A percentile compares a stretch with the other conserved stretches of the same genome.
Evolutionary conservation across 2,329 filamentous ascomycete genomes (phyloP).

Genomic region (Apiospora phragmitis): DNA sequence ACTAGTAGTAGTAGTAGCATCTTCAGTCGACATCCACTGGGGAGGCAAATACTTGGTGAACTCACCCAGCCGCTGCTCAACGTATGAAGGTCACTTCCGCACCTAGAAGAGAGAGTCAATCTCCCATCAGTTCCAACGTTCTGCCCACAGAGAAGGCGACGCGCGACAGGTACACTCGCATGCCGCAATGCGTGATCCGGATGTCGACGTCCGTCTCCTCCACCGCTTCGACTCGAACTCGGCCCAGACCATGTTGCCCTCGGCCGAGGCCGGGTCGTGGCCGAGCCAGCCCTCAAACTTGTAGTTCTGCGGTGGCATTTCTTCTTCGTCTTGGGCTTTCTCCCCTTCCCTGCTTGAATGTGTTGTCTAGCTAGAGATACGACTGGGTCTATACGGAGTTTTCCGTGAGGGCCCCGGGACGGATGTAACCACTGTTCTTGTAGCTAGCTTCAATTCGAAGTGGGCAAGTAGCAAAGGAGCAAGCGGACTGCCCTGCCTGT

Average conservation of each 20-base stretch:
- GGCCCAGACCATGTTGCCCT: slow-evolving; percentile 17
- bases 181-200: slow-evolving; percentile 47
- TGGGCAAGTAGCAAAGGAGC: background rate
- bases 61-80: slow-evolving; percentile 36
- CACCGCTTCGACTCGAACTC: slow-evolving; percentile 45
- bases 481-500: background rate
- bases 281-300: slow-evolving; percentile 18
- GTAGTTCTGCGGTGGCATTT: slow-evolving; percentile 13
- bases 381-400: background rate
- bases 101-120: slow-evolving; percentile 22
- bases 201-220: slow-evolving; percentile 51
- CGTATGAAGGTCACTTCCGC: slow-evolving; percentile 45
- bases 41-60: background rate
- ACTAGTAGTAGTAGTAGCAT: background rate
- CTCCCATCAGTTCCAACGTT: background rate
- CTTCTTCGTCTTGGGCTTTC: background rate
- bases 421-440: background rate
- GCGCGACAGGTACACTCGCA: slow-evolving; percentile 22
- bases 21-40: background rate
- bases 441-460: background rate
- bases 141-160: background rate
- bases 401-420: background rate
- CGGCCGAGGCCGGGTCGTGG: slow-evolving; percentile 12
- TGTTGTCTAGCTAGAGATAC: background rate
- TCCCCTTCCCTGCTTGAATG: background rate